phyloP scores from a whole-genome alignment of 2,329 filamentous ascomycete genomes.

The Arthrobotrys iridis region DNA sequence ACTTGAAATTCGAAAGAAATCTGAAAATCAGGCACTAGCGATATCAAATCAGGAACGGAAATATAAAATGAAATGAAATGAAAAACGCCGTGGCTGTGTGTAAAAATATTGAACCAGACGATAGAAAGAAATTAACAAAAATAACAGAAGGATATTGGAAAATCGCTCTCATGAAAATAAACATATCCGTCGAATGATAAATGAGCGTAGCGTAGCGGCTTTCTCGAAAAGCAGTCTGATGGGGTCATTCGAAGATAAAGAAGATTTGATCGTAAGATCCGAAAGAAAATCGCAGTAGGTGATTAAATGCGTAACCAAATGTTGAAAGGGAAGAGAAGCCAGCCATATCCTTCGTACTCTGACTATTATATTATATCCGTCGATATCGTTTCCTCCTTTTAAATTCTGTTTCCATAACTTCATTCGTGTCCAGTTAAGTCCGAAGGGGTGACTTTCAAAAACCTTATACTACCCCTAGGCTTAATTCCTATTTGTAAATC shows the following conservation, averaged over 20 bases:
- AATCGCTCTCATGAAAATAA: slow-evolving; percentile 45
- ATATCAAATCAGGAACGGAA: slow-evolving; percentile 15
- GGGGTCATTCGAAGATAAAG: slow-evolving; percentile 28
- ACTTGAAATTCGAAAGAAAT: neutral
- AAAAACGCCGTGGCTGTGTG: slow-evolving; percentile 44
- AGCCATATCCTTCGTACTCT: slow-evolving; percentile 3
- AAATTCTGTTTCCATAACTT: too few species aligned
- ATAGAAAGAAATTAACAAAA: slow-evolving; percentile 18
- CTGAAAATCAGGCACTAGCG: neutral
- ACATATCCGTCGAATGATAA: slow-evolving; percentile 29
- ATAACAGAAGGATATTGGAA: neutral
- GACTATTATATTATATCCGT: slow-evolving; percentile 31
- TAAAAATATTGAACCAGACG: slow-evolving; percentile 20
- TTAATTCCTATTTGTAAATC: slow-evolving; percentile 40
- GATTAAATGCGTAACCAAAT: slow-evolving; percentile 23
- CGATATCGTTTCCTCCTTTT: slow-evolving; percentile 36
- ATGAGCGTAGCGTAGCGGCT: slow-evolving; percentile 44
- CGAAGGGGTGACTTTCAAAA: neutral
- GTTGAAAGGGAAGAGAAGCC: slow-evolving; percentile 1
- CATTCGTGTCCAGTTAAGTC: slow-evolving; percentile 27
- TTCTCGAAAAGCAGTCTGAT: slow-evolving; percentile 53
- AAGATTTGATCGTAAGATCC: slow-evolving; percentile 12
- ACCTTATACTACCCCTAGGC: neutral
- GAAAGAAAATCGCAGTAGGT: slow-evolving; percentile 18
- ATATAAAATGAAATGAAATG: neutral